Conservation (phyloP, 1,284 basidiomycete genomes). For the Schizophyllum amplum region DNA sequence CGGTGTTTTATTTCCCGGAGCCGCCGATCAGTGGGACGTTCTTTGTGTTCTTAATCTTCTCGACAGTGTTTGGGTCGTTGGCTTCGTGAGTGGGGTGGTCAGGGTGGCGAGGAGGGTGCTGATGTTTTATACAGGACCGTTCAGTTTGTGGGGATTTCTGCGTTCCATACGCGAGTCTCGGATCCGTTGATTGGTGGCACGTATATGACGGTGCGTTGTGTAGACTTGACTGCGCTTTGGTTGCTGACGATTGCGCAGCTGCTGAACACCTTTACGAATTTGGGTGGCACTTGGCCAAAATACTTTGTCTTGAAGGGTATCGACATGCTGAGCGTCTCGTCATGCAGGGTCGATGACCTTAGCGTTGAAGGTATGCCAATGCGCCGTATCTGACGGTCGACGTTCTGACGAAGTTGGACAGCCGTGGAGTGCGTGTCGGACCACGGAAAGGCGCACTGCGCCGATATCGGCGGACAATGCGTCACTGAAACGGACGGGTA, state of each 20-base stretch:
- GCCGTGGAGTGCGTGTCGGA: constrained; percentile 87
- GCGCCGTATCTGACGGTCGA: constrained; percentile 1
- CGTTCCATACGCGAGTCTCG: constrained; percentile 96
- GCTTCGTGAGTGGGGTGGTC: constrained; percentile 52
- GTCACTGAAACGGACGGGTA: constrained; percentile 87
- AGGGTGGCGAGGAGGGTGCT: neutral
- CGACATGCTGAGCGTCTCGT: constrained; percentile 79
- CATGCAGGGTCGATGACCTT: constrained; percentile 64
- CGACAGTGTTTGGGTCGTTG: constrained; percentile 84
- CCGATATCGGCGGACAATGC: constrained; percentile 73
- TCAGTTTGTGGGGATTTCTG: constrained; percentile 97
- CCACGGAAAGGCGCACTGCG: constrained; percentile 76
- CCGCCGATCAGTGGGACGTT: constrained; percentile 71
- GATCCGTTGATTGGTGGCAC: constrained; percentile 97
- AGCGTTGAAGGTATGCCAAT: constrained; percentile 47
- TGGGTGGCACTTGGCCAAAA: constrained; percentile 97
- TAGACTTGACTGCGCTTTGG: neutral
- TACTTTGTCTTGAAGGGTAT: constrained; percentile 91
- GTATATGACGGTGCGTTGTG: constrained; percentile 82
- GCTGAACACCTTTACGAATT: constrained; percentile 93
- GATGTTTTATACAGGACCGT: constrained; percentile 59
- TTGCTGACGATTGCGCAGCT: constrained; percentile 41
- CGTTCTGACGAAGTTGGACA: constrained; percentile 20
- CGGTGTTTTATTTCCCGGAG: constrained; percentile 82
- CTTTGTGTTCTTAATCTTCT: constrained; percentile 72